Evolutionary conservation across 306 rosid species (phyloP).

Genomic region (Rosa chinensis): DNA sequence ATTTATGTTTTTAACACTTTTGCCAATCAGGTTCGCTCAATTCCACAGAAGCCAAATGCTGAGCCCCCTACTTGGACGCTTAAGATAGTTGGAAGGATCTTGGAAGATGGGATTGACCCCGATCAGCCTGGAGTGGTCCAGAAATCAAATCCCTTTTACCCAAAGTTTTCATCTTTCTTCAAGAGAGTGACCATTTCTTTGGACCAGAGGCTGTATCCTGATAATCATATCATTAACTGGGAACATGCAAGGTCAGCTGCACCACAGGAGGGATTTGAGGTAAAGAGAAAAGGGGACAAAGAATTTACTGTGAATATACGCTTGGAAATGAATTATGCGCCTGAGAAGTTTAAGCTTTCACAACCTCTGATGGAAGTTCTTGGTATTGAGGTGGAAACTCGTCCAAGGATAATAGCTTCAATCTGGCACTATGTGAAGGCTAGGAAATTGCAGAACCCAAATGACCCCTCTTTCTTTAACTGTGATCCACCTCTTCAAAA

Average conservation of each 20-base stretch:
- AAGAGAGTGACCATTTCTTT: slow-evolving; percentile 82
- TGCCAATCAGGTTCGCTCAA: slow-evolving; percentile 76
- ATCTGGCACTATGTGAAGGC: slow-evolving; percentile 99
- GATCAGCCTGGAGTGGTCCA: slow-evolving; percentile 91
- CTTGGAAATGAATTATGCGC: slow-evolving; percentile 87
- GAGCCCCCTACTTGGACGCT: slow-evolving; percentile 96
- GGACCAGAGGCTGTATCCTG: slow-evolving; percentile 97
- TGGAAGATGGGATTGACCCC: slow-evolving; percentile 97
- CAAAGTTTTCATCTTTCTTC: slow-evolving; percentile 90
- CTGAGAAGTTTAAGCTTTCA: slow-evolving; percentile 93
- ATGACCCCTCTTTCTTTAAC: slow-evolving; percentile 74
- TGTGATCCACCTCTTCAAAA: slow-evolving; percentile 93
- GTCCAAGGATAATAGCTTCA: slow-evolving; percentile 92
- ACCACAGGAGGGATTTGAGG: slow-evolving; percentile 97
- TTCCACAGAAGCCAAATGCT: slow-evolving; percentile 80
- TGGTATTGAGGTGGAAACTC: slow-evolving; percentile 98
- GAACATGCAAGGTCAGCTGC: slow-evolving; percentile 82
- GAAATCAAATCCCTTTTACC: slow-evolving; percentile 75
- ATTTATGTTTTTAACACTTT: slow-evolving; percentile 91
- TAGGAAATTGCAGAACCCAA: slow-evolving; percentile 84
- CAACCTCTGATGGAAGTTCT: slow-evolving; percentile 91
- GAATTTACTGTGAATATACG: slow-evolving; percentile 74
- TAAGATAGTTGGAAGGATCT: slow-evolving; percentile 90
- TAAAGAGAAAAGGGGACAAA: slow-evolving; percentile 93
- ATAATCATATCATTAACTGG: slow-evolving; percentile 76